These are phyloP conservation scores for Acmispon strigosus DNA, from an alignment of 306 rosid species.

Conservation along the genomic window DNA sequence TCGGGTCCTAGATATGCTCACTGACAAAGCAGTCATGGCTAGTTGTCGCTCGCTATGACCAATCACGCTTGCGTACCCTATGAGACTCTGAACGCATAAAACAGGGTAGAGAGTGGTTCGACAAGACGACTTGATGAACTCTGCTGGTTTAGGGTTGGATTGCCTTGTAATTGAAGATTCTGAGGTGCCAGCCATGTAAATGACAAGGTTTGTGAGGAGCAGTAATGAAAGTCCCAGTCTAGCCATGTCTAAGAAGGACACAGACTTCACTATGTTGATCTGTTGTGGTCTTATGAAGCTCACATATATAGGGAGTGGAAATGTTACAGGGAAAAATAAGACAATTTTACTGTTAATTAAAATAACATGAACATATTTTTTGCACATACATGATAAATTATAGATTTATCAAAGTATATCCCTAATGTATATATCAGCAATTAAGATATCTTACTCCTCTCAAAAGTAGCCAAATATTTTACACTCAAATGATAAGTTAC, in stretches of 20 bases:
- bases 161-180: slow-evolving; percentile 5
- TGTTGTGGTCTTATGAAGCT: not conserved
- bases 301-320: slow-evolving; percentile 14
- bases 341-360: no score
- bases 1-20: slow-evolving; percentile 49
- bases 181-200: slow-evolving; percentile 8
- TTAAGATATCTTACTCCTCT: no score
- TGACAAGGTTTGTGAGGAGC: slow-evolving; percentile 22
- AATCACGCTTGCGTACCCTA: slow-evolving; percentile 37
- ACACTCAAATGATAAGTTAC: no score
- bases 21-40: slow-evolving; percentile 54
- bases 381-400: not conserved
- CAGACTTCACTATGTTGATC: not conserved
- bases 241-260: slow-evolving; percentile 28
- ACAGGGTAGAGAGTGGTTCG: slow-evolving; percentile 50
- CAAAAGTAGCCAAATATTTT: no score
- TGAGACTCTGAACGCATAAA: slow-evolving; percentile 47
- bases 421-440: no score
- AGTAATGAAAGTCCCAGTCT: slow-evolving; percentile 26
- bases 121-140: slow-evolving; percentile 62
- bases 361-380: no score
- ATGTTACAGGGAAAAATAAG: no score
- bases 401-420: not conserved
- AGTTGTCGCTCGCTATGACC: slow-evolving; percentile 46
- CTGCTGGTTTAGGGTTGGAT: slow-evolving; percentile 15